Percentiles rank a stretch among this genome's conserved stretches.
These are phyloP conservation scores for Mortierella claussenii DNA, from an alignment of 192 early-diverging fungal genomes.

Conservation along the genomic window DNA sequence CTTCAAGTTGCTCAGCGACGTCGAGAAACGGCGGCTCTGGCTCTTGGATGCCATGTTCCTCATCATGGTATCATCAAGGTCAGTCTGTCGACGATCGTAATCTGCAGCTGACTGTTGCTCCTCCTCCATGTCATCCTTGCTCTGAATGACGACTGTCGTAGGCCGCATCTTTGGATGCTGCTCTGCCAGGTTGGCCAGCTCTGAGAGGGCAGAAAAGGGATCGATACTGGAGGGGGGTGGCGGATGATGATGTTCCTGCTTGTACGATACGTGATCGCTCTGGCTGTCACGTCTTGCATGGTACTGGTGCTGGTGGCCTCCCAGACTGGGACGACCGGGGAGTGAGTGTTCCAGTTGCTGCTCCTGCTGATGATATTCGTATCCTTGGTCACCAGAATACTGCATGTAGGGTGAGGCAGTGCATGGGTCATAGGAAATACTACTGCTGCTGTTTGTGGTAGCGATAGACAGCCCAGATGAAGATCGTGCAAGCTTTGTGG, in stretches of 20 bases:
- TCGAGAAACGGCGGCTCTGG: constrained; percentile 27
- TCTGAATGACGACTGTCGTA: constrained; percentile 16
- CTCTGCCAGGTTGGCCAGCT: constrained; percentile 41
- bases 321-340: constrained; percentile 32
- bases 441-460: not conserved
- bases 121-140: constrained; percentile 6
- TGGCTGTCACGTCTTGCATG: not conserved
- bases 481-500: constrained; percentile 14
- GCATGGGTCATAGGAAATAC: not conserved
- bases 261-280: not conserved
- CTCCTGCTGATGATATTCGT: constrained; percentile 34
- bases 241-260: constrained; percentile 9
- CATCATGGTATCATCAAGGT: constrained; percentile 18
- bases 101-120: not conserved
- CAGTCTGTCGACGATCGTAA: not conserved
- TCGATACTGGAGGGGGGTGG: constrained; percentile 22
- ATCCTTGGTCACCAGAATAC: constrained; percentile 7
- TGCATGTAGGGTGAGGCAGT: not conserved
- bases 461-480: constrained; percentile 10
- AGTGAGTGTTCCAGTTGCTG: constrained; percentile 36
- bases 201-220: constrained; percentile 40
- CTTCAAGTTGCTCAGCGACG: constrained; percentile 16
- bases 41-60: constrained; percentile 13
- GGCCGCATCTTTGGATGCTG: constrained; percentile 31
- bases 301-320: constrained; percentile 9